Evolutionary conservation across 2,329 filamentous ascomycete genomes (phyloP).

Genomic region (Orbilia brochopaga): DNA sequence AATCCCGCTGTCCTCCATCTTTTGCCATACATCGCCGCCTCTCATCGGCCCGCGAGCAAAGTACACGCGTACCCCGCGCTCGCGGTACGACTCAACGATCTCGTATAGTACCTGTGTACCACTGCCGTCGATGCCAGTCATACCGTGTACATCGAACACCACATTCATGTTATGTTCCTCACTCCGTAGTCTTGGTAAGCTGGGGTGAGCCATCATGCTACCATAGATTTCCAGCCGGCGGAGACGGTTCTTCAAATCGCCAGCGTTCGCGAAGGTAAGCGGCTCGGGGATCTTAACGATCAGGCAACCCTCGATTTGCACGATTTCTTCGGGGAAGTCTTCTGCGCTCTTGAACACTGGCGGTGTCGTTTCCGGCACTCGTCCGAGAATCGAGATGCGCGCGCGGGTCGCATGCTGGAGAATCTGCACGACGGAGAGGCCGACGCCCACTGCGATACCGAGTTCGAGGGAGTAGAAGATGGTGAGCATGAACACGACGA

Average conservation of each 20-base stretch:
- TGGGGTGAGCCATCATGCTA: conserved; percentile 82
- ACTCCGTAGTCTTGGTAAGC: conserved; percentile 75
- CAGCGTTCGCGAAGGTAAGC: conserved; percentile 94
- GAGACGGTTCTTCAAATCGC: conserved; percentile 82
- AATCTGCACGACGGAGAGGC: conserved; percentile 84
- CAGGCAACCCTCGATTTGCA: conserved; percentile 82
- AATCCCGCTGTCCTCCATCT: conserved; percentile 82
- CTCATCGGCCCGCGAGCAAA: conserved; percentile 51
- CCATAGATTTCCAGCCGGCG: conserved; percentile 87
- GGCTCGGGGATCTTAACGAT: conserved; percentile 98
- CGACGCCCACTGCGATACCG: conserved; percentile 92
- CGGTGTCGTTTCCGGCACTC: conserved; percentile 74
- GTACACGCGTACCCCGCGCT: conserved; percentile 76
- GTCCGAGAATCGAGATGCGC: conserved; percentile 93
- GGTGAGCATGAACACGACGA: conserved; percentile 85
- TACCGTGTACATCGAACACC: conserved; percentile 97
- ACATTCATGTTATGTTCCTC: conserved; percentile 87
- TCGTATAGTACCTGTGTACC: conserved; percentile 89
- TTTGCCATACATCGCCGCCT: conserved; percentile 66
- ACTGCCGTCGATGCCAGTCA: conserved; percentile 90
- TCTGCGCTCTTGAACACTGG: conserved; percentile 82
- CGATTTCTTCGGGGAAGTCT: conserved; percentile 72
- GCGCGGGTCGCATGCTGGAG: conserved; percentile 89
- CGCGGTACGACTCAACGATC: conserved; percentile 81
- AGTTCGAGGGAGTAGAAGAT: conserved; percentile 94